A percentile compares a stretch with the other conserved stretches of the same genome.
Evolutionary conservation across 257 asterid species (phyloP).

Genomic region (Solanum medicagineum): DNA sequence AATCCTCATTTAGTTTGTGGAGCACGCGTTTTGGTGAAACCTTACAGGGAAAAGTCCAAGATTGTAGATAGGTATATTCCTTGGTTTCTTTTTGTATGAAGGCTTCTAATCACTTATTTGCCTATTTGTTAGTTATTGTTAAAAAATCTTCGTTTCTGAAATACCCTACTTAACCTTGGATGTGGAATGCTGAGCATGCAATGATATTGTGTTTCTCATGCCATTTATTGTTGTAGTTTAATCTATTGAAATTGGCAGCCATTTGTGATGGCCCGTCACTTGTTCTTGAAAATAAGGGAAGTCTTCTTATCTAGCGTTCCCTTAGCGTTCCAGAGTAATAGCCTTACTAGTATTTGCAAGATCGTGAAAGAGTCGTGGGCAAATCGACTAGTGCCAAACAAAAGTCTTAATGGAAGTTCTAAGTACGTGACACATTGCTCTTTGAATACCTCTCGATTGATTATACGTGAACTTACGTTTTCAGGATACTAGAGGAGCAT

Average conservation of each 20-base stretch:
- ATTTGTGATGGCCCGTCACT: too few species aligned
- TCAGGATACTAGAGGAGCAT: conserved; percentile 29
- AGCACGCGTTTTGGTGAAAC: conserved; percentile 92
- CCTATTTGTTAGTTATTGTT: background rate
- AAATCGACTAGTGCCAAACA: too few species aligned
- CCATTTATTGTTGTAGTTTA: conserved; percentile 24
- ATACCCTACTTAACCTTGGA: background rate
- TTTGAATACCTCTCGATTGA: conserved; percentile 21
- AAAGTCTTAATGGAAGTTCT: too few species aligned
- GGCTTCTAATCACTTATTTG: background rate
- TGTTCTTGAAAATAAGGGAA: too few species aligned
- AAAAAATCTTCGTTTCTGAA: background rate
- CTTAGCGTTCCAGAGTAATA: too few species aligned
- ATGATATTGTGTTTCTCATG: background rate
- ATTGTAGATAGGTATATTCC: conserved; percentile 39
- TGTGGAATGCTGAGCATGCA: background rate
- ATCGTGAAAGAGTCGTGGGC: too few species aligned
- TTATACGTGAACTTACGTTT: conserved; percentile 32
- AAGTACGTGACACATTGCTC: background rate
- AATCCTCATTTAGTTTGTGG: conserved; percentile 85
- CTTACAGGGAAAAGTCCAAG: conserved; percentile 71
- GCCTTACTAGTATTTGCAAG: too few species aligned
- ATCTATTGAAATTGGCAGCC: conserved; percentile 18
- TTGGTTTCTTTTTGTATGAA: background rate
- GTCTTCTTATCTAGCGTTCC: too few species aligned